phyloP scores from a whole-genome alignment of 441 rosid species.

The Populus tomentosa region DNA sequence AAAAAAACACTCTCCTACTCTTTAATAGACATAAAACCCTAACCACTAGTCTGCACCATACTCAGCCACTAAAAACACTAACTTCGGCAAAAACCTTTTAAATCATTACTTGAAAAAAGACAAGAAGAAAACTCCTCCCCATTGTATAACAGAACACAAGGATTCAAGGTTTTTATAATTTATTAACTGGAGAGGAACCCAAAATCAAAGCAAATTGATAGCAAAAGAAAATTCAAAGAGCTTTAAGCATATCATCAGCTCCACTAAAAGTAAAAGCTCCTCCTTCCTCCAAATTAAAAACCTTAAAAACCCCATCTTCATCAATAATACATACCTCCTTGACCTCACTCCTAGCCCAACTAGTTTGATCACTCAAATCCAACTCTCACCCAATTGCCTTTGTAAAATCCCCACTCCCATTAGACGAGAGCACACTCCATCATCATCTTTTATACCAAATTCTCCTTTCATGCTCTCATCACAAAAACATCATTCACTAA shows the following conservation, averaged over 20 bases:
- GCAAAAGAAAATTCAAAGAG: slow-evolving; percentile 33
- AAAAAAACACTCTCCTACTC: too few relatives aligned
- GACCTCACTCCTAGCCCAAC: slow-evolving; percentile 80
- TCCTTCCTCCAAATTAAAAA: slow-evolving; percentile 75
- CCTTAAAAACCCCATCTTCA: slow-evolving; percentile 81
- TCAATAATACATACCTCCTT: slow-evolving; percentile 67
- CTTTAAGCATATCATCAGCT: slow-evolving; percentile 79
- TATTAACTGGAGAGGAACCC: too few relatives aligned
- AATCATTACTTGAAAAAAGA: neutral
- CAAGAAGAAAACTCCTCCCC: neutral
- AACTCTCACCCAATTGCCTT: slow-evolving; percentile 68
- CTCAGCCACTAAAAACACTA: too few relatives aligned
- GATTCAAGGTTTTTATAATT: neutral
- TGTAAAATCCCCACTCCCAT: slow-evolving; percentile 71
- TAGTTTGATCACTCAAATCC: slow-evolving; percentile 68
- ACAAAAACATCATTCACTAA: slow-evolving; percentile 84
- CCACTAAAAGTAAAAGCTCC: slow-evolving; percentile 77
- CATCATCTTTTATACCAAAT: slow-evolving; percentile 57
- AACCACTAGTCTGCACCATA: too few relatives aligned
- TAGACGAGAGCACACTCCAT: slow-evolving; percentile 56
- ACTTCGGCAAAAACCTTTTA: neutral
- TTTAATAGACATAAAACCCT: too few relatives aligned
- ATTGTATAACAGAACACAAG: neutral
- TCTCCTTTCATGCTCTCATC: slow-evolving; percentile 79
- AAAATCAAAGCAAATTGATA: neutral